These are phyloP conservation scores for Podospora didyma DNA, from an alignment of 495 filamentous ascomycete genomes.

Conservation along the genomic window DNA sequence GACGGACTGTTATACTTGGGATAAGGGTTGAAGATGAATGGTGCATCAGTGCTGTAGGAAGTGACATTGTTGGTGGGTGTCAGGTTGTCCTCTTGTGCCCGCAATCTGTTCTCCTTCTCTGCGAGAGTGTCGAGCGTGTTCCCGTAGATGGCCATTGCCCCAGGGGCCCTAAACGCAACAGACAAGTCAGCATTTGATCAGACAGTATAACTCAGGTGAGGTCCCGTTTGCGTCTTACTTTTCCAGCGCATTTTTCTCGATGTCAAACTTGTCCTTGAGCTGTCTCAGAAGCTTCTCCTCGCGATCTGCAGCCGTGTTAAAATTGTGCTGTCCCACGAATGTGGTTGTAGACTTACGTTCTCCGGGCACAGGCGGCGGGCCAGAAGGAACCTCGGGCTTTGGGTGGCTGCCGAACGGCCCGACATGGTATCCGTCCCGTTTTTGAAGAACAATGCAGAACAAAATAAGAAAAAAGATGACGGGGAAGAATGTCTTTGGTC, in stretches of 20 bases:
- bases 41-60: slow-evolving; percentile 27
- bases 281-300: slow-evolving; percentile 24
- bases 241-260: slow-evolving; percentile 34
- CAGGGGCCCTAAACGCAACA: slow-evolving; percentile 13
- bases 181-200: too few relatives aligned
- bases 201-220: neutral
- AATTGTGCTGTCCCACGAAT: neutral
- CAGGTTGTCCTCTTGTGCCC: slow-evolving; percentile 22
- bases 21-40: slow-evolving; percentile 46
- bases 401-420: neutral
- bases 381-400: neutral
- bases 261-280: slow-evolving; percentile 23
- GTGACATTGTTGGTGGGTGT: slow-evolving; percentile 13
- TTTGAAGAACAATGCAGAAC: neutral
- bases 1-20: slow-evolving; percentile 40
- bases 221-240: slow-evolving; percentile 25
- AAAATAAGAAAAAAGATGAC: slow-evolving; percentile 22
- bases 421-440: neutral
- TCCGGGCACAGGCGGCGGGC: neutral
- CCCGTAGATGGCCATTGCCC: slow-evolving; percentile 42
- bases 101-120: slow-evolving; percentile 23
- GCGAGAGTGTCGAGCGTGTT: slow-evolving; percentile 41
- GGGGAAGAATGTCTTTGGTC: slow-evolving; percentile 34
- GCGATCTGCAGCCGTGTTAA: neutral
- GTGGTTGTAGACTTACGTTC: neutral